A percentile compares a stretch with the other conserved stretches of the same genome.
Conservation (phyloP, 1,284 basidiomycete species). For the Pseudozyma pruni region DNA sequence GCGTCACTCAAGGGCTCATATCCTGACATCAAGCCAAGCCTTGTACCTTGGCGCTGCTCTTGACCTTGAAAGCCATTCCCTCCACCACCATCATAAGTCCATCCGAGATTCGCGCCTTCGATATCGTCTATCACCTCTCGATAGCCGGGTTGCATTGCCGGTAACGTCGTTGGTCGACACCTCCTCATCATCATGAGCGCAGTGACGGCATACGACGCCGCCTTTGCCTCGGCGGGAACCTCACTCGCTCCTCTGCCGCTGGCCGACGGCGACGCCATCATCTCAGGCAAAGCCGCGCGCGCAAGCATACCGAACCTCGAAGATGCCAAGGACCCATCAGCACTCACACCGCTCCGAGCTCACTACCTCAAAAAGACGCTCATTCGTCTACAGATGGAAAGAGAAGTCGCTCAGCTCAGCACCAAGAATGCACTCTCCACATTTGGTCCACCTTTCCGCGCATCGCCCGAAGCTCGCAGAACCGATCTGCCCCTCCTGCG, state of each 20-base stretch:
- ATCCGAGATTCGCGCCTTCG: no score
- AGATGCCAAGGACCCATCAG: slow-evolving; percentile 30
- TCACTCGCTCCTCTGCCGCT: slow-evolving; percentile 31
- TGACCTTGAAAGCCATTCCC: no score
- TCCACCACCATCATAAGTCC: no score
- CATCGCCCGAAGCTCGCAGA: slow-evolving; percentile 36
- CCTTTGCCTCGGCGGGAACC: slow-evolving; percentile 48
- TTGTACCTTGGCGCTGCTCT: no score
- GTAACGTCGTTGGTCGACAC: no score
- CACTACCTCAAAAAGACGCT: slow-evolving; percentile 97
- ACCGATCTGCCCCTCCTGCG: slow-evolving; percentile 62
- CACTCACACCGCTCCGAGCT: slow-evolving; percentile 83
- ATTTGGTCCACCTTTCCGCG: slow-evolving; percentile 66
- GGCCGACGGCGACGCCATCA: slow-evolving; percentile 14
- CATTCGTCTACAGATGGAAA: slow-evolving; percentile 82
- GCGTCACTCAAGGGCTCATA: no score
- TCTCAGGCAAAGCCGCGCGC: slow-evolving; percentile 33
- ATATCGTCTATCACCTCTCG: no score
- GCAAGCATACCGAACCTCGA: slow-evolving; percentile 37
- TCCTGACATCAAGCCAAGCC: no score
- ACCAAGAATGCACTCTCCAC: slow-evolving; percentile 61
- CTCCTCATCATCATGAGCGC: slow-evolving; percentile 25
- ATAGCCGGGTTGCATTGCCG: no score
- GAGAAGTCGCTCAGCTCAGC: slow-evolving; percentile 53
- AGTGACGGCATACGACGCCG: slow-evolving; percentile 30